Conservation (phyloP, 192 early-diverging fungal genomes). For the Entrophospora sp. region DNA sequence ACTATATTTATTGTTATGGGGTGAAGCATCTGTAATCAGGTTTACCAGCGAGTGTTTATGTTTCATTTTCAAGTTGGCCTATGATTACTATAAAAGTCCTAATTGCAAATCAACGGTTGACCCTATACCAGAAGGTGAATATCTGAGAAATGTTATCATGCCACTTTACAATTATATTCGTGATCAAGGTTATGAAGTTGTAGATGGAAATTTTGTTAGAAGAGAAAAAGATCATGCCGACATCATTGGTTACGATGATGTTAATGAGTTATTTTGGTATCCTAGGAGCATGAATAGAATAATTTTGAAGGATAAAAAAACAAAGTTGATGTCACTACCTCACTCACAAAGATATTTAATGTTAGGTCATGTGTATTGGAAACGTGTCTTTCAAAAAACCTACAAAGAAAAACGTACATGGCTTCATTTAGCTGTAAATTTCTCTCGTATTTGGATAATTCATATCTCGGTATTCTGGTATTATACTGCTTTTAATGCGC, state of each 20-base stretch:
- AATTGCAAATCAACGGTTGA: slow-evolving; percentile 43
- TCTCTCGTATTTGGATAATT: slow-evolving; percentile 80
- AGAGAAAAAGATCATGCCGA: slow-evolving; percentile 67
- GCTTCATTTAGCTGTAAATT: slow-evolving; percentile 76
- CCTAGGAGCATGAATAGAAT: slow-evolving; percentile 54
- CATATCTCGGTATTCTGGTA: slow-evolving; percentile 71
- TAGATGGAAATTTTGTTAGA: slow-evolving; percentile 61
- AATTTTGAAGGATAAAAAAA: slow-evolving; percentile 42
- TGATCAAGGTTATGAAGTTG: slow-evolving; percentile 63
- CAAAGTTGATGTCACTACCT: slow-evolving; percentile 50
- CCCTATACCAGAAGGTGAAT: slow-evolving; percentile 57
- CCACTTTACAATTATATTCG: slow-evolving; percentile 69
- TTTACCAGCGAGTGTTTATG: slow-evolving; percentile 69
- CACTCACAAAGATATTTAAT: slow-evolving; percentile 52
- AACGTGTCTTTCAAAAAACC: slow-evolving; percentile 64
- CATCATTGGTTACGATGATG: slow-evolving; percentile 74
- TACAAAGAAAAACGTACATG: slow-evolving; percentile 79
- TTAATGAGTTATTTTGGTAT: slow-evolving; percentile 80
- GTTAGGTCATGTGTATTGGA: slow-evolving; percentile 61
- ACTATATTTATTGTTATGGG: slow-evolving; percentile 71
- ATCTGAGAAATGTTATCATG: slow-evolving; percentile 55
- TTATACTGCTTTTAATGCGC: slow-evolving; percentile 65
- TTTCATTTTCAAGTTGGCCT: slow-evolving; percentile 68
- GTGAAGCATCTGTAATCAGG: slow-evolving; percentile 66
- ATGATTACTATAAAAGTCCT: slow-evolving; percentile 46